phyloP scores from a whole-genome alignment of 306 rosid genomes.

The Fragaria vesca region DNA sequence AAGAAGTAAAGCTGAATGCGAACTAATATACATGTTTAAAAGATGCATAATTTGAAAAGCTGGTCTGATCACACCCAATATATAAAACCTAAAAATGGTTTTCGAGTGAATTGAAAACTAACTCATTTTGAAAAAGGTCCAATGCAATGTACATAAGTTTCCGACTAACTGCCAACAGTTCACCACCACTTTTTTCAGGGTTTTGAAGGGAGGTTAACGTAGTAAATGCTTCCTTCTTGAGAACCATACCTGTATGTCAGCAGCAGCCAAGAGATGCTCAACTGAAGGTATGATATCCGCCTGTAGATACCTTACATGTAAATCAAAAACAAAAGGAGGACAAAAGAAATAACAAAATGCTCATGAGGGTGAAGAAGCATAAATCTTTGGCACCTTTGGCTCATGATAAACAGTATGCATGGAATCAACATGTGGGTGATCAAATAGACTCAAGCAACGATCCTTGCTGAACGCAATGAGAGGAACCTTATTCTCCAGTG shows the following conservation, averaged over 20 bases:
- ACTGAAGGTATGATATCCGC: conserved; percentile 81
- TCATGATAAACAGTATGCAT: conserved; percentile 78
- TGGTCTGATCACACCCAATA: no score
- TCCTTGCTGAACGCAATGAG: conserved; percentile 72
- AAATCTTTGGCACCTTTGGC: conserved; percentile 60
- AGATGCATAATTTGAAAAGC: no score
- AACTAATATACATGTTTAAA: no score
- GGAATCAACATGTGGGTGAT: conserved; percentile 73
- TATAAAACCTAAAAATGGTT: no score
- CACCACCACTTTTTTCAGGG: no score
- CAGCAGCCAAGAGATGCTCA: conserved; percentile 72
- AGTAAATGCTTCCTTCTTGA: background rate
- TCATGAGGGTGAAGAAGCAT: background rate
- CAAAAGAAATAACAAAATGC: conserved; percentile 21
- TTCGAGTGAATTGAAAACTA: no score
- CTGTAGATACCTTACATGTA: conserved; percentile 29
- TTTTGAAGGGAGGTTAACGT: no score
- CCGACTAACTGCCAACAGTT: no score
- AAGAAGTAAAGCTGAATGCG: no score
- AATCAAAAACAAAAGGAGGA: conserved; percentile 9
- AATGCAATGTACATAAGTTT: no score
- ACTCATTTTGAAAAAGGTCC: no score
- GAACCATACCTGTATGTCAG: conserved; percentile 66
- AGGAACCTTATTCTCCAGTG: conserved; percentile 76
- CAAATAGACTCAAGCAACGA: conserved; percentile 78